A percentile compares a stretch with the other conserved stretches of the same genome.
These are phyloP conservation scores for Pyropia yezoensis DNA, from an alignment of 23 red algal genomes.

Conservation along the genomic window DNA sequence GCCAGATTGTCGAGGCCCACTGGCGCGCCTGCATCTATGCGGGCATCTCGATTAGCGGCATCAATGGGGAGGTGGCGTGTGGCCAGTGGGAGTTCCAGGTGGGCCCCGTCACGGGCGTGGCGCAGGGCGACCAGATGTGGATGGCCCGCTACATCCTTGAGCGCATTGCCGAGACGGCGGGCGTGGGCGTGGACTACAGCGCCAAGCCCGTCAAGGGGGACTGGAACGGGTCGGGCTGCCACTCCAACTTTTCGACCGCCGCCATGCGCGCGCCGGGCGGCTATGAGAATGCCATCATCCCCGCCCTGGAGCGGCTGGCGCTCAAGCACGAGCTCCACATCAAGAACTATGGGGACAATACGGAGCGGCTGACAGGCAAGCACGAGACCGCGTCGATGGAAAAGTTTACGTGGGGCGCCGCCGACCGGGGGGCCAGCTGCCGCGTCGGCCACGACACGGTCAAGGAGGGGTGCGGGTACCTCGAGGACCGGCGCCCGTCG, in stretches of 20 bases:
- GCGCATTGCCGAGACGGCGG: slow-evolving; percentile 72
- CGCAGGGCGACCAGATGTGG: slow-evolving; percentile 84
- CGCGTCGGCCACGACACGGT: slow-evolving; percentile 70
- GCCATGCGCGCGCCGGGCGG: slow-evolving; percentile 85
- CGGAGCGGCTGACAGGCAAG: slow-evolving; percentile 78
- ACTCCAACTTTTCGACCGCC: slow-evolving; percentile 98
- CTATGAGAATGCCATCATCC: slow-evolving; percentile 57
- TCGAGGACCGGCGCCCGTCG: slow-evolving; percentile 94
- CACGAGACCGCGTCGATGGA: slow-evolving; percentile 90
- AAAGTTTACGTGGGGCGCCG: slow-evolving; percentile 83
- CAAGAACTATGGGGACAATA: slow-evolving; percentile 75
- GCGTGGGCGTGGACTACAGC: slow-evolving; percentile 50
- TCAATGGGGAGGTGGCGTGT: slow-evolving; percentile 87
- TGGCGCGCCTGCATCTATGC: slow-evolving; percentile 92
- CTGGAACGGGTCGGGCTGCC: slow-evolving; percentile 97
- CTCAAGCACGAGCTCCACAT: slow-evolving; percentile 92
- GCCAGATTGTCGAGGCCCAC: slow-evolving; percentile 84
- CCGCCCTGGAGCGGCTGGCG: slow-evolving; percentile 70
- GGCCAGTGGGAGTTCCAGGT: slow-evolving; percentile 99
- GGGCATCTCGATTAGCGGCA: slow-evolving; percentile 84
- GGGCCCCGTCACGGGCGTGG: slow-evolving; percentile 83
- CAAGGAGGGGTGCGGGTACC: slow-evolving; percentile 82
- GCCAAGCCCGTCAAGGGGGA: slow-evolving; percentile 88
- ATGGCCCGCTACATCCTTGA: slow-evolving; percentile 85
- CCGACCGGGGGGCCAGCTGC: slow-evolving; percentile 72